These are phyloP conservation scores for Xenosphaeropsis pyriputrescens DNA, from an alignment of 2,329 filamentous ascomycete genomes.

Conservation along the genomic window DNA sequence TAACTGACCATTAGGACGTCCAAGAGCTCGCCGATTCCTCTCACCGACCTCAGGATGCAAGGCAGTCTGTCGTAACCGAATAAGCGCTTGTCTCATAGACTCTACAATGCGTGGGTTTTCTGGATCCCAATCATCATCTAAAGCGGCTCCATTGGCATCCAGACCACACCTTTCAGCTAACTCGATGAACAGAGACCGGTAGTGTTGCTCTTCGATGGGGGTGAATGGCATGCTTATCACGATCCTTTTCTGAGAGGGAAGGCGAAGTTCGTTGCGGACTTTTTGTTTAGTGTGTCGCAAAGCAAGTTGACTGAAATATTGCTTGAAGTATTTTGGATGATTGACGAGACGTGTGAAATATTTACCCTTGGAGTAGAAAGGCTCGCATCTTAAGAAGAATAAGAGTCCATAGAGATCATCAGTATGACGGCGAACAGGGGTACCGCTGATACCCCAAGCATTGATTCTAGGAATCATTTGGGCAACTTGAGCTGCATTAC, in stretches of 20 bases:
- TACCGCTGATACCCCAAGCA: slow-evolving; percentile 86
- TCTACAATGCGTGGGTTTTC: slow-evolving; percentile 42
- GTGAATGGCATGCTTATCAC: slow-evolving; percentile 86
- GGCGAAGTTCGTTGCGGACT: slow-evolving; percentile 60
- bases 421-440: slow-evolving; percentile 56
- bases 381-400: slow-evolving; percentile 65
- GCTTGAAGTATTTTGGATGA: slow-evolving; percentile 30
- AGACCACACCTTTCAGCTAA: slow-evolving; percentile 61
- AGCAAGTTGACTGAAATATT: slow-evolving; percentile 57
- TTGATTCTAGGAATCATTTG: slow-evolving; percentile 69
- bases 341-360: background rate
- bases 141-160: slow-evolving; percentile 45
- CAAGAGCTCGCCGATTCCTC: slow-evolving; percentile 47
- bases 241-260: slow-evolving; percentile 74
- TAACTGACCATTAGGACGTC: slow-evolving; percentile 49
- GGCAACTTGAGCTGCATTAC: slow-evolving; percentile 68
- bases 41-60: slow-evolving; percentile 73
- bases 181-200: slow-evolving; percentile 57
- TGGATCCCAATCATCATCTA: slow-evolving; percentile 47
- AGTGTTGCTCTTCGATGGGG: slow-evolving; percentile 81
- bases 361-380: slow-evolving; percentile 40
- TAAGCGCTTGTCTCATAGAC: slow-evolving; percentile 67
- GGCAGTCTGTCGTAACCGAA: slow-evolving; percentile 65
- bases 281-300: slow-evolving; percentile 76
- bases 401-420: slow-evolving; percentile 69